Evolutionary conservation across 305 asterid genomes (phyloP), one percentile per base, ranked within the genome.

Genomic region (Coffea humblotiana): DNA sequence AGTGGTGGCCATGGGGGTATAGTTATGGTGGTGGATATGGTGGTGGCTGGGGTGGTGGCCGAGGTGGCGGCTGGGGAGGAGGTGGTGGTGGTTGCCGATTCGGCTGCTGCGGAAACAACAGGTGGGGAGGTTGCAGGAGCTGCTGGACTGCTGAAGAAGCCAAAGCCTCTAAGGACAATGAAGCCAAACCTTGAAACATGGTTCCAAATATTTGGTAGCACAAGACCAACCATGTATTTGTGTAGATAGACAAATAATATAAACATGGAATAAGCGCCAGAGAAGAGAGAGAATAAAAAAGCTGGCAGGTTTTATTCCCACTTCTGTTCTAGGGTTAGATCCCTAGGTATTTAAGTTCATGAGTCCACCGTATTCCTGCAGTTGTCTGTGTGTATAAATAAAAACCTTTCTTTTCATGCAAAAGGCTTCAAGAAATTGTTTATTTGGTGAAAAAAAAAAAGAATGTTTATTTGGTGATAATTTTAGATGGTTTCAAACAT

Each of bases 141-240:
- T 81, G 84, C 84, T 45, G 23, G 43, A 81, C 45, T 45, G 84
- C 80, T 32, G 49, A 76, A 45, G 81, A 81, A 71, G 81, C 84
- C 47, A 76, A 68, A 8, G 63, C 78, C 35, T 71, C 70, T 49
- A 35, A n/a, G 78, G 77, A 61, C 9, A 61, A 77, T 61, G 66
- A 76, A 76, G 80, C 76, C 61, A 76, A 72, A 35, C 74, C 81
- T 25, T 76, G 69, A 65, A 68, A 6, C 71, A 60, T 71, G 13
- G 40, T 25, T 18, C 2, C 18, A 37, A 37, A 43, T 0, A 70
- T 23, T 56, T 3, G 0, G 8, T 29, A 29, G 16, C 37, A 45
- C n/a, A 79, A 25, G 3, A 14, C 21, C 25, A 43, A 40, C 82
- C 82, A 78, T 71, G 82, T 71, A 48, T 2, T 11, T 49, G 16